Evolutionary conservation across 192 early-diverging fungal genomes (phyloP).

Genomic region (Coemansia reversa): DNA sequence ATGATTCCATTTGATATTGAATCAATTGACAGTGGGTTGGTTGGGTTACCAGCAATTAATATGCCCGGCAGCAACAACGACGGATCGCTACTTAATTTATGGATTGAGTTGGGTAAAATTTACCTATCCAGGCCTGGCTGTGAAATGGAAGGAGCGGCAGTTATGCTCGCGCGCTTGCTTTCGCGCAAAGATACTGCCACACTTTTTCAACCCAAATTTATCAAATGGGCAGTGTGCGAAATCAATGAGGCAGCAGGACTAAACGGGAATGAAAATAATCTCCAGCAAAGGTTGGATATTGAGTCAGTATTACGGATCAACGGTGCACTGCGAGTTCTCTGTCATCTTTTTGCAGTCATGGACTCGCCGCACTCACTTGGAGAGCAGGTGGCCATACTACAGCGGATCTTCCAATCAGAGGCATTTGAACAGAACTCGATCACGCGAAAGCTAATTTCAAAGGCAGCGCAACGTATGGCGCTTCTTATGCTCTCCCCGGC

Average conservation of each 20-base stretch:
- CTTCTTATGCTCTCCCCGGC: slow-evolving; percentile 74
- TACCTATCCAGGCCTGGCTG: slow-evolving; percentile 75
- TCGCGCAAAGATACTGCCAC: slow-evolving; percentile 74
- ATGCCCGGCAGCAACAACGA: not conserved
- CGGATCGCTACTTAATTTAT: slow-evolving; percentile 61
- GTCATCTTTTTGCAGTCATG: slow-evolving; percentile 45
- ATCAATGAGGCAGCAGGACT: slow-evolving; percentile 22
- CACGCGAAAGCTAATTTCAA: slow-evolving; percentile 77
- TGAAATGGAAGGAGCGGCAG: slow-evolving; percentile 81
- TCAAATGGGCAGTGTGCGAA: slow-evolving; percentile 65
- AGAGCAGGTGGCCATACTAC: slow-evolving; percentile 19
- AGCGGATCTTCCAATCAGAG: slow-evolving; percentile 44
- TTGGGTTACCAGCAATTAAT: slow-evolving; percentile 16
- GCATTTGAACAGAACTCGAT: slow-evolving; percentile 67
- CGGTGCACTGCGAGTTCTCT: slow-evolving; percentile 45
- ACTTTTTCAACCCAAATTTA: slow-evolving; percentile 62
- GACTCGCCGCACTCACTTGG: slow-evolving; percentile 19
- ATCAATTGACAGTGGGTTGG: slow-evolving; percentile 73
- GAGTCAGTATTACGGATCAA: slow-evolving; percentile 33
- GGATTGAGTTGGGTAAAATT: slow-evolving; percentile 66
- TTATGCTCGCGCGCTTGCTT: slow-evolving; percentile 80
- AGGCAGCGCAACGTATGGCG: slow-evolving; percentile 82
- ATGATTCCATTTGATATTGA: slow-evolving; percentile 96
- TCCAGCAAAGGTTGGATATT: slow-evolving; percentile 15
- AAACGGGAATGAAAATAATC: not conserved